Conservation (phyloP, 176 grass and related monocot species). For the Hordeum marinum region DNA sequence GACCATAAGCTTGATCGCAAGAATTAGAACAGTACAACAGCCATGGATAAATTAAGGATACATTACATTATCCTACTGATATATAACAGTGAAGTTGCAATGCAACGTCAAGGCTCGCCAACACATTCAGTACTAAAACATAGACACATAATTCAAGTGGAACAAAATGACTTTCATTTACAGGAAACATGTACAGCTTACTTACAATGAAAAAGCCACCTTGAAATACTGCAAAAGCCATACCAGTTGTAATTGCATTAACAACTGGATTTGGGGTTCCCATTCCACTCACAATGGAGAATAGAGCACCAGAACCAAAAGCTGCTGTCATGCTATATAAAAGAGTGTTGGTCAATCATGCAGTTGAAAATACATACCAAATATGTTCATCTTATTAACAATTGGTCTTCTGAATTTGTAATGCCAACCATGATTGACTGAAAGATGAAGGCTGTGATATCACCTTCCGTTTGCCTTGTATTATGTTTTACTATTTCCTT, state of each 20-base stretch:
- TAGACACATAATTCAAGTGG: background rate
- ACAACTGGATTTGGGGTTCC: constrained; percentile 80
- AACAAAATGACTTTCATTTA: background rate
- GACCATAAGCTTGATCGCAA: background rate
- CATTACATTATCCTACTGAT: background rate
- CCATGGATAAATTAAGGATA: background rate
- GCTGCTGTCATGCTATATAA: constrained; percentile 83
- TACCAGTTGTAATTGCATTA: constrained; percentile 78
- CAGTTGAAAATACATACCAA: background rate
- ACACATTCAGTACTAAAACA: background rate
- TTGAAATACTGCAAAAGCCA: constrained; percentile 96
- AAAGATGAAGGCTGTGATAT: background rate
- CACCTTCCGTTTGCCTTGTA: background rate
- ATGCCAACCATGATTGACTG: background rate
- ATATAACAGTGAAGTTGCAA: constrained; percentile 2
- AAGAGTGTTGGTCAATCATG: constrained; percentile 13
- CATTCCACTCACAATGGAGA: constrained; percentile 97
- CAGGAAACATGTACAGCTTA: background rate
- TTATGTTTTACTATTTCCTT: constrained; percentile 1
- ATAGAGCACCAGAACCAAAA: constrained; percentile 94
- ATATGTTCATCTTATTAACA: constrained; percentile 10
- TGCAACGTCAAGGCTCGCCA: background rate
- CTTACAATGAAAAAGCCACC: constrained; percentile 96
- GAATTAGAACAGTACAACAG: constrained; percentile 4
- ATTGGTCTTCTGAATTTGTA: background rate